Conservation (phyloP, 371 early-diverging fungal species). For the Actinomucor elegans region DNA sequence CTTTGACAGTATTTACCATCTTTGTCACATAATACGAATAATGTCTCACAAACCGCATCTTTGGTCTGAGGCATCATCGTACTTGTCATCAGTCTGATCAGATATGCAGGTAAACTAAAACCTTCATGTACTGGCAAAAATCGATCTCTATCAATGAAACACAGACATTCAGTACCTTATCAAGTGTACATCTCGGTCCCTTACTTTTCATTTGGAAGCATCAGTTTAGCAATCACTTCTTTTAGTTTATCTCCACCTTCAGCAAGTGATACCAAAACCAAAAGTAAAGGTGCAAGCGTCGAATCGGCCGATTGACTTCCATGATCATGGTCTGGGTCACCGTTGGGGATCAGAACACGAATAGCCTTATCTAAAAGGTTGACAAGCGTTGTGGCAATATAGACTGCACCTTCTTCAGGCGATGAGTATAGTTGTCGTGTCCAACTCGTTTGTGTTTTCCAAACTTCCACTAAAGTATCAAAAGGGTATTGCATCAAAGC, state of each 20-base stretch:
- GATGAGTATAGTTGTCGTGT: constrained; percentile 1
- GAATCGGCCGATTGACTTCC: constrained; percentile 61
- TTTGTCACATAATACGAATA: constrained; percentile 76
- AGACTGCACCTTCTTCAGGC: constrained; percentile 8
- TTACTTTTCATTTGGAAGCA: constrained; percentile 70
- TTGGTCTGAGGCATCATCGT: constrained; percentile 63
- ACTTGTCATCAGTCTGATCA: constrained; percentile 79
- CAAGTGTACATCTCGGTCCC: constrained; percentile 9
- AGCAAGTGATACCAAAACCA: constrained; percentile 54
- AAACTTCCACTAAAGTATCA: constrained; percentile 30
- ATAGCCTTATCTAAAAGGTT: constrained; percentile 29
- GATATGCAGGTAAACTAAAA: constrained; percentile 54
- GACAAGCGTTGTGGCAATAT: constrained; percentile 15
- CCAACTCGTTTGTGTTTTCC: constrained; percentile 34
- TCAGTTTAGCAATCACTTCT: constrained; percentile 25
- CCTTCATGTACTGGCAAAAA: constrained; percentile 75
- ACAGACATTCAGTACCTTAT: no score
- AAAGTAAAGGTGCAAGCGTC: constrained; percentile 63
- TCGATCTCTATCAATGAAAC: constrained; percentile 60
- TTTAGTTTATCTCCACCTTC: constrained; percentile 43
- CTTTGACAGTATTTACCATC: constrained; percentile 57
- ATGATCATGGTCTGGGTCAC: constrained; percentile 49
- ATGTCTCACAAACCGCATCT: constrained; percentile 68
- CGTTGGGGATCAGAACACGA: constrained; percentile 41
- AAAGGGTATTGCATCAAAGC: constrained; percentile 65